Evolutionary conservation across 2,329 filamentous ascomycete genomes (phyloP), one percentile per base, ranked within the genome.

Genomic region (Alternaria longipes): DNA sequence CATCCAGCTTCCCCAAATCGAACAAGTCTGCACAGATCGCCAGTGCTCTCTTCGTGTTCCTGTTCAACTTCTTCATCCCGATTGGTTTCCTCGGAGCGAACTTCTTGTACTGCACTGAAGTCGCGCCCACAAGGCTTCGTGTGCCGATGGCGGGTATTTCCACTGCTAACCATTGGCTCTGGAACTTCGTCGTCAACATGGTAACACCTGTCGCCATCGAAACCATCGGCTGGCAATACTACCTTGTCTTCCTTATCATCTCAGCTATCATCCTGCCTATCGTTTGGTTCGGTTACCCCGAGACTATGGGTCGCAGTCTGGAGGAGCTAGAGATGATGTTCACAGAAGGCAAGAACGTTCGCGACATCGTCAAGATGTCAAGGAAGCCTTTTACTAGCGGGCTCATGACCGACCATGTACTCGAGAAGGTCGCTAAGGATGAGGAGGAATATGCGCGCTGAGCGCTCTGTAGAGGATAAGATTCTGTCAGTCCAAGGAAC

Each of bases 1-100:
- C 83, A 5, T 86, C 84, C 3, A 85, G 81, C 20, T 84, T 82
- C 68, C 79, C 82, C 12, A 77, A 74, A 32, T 72, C 74, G 14
- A 84, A 85, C 73, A 78, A 77, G 3, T 60, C 78, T 2, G 81
- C 85, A 2, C 81, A 84, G 61, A 82, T 87, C 42, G 82, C 81
- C 0, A 84, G 84, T 0, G 84, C 84, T 0, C 81, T 85, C 63
- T 87, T 87, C 73, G 81, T 89, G 50, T 89, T 86, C 74, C 73
- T 86, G 47, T 89, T 86, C 79, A 86, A 87, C 74, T 85, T 84
- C 66, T 88, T 88, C 74, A 84, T 87, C 45, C 85, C 84, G 0
- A 84, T 87, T 58, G 86, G 85, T 0, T 87, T 87, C 76, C 79
- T 87, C 0, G 86, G 86, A 1, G 82, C 85, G 32, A 87, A 86